These are phyloP conservation scores for Naganishia kalamii DNA, from an alignment of 768 basidiomycete genomes.

Conservation along the genomic window DNA sequence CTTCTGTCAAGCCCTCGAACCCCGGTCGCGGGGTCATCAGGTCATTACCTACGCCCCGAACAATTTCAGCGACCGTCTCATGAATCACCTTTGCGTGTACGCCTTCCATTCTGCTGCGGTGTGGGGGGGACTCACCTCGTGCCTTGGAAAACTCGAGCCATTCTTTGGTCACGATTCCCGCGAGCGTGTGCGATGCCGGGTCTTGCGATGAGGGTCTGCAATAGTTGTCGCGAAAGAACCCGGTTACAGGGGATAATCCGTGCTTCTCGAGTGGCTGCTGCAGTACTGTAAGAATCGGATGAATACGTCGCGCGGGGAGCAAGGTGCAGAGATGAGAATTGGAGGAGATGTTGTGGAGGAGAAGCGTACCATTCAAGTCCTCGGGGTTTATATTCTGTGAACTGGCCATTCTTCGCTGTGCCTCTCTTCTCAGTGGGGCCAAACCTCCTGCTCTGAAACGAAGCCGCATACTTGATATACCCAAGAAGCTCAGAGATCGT, in stretches of 20 bases:
- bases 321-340: background rate
- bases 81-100: background rate
- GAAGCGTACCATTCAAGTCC: background rate
- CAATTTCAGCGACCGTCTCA: background rate
- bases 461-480: too few species aligned
- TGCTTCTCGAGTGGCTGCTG: conserved; percentile 5
- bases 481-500: too few species aligned
- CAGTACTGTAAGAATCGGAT: background rate
- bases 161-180: conserved; percentile 38
- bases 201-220: conserved; percentile 27
- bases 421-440: too few species aligned
- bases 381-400: background rate
- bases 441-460: too few species aligned
- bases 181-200: conserved; percentile 41
- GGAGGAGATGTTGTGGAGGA: too few species aligned
- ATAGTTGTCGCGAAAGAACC: conserved; percentile 19
- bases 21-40: conserved; percentile 36
- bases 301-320: too few species aligned
- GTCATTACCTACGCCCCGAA: conserved; percentile 35
- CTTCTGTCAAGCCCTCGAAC: conserved; percentile 40
- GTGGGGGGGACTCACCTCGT: conserved; percentile 27
- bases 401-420: background rate
- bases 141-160: conserved; percentile 42
- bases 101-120: background rate
- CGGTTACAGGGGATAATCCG: conserved; percentile 3